Evolutionary conservation across 2,329 filamentous ascomycete genomes (phyloP).

Genomic region (Fusarium clavum): DNA sequence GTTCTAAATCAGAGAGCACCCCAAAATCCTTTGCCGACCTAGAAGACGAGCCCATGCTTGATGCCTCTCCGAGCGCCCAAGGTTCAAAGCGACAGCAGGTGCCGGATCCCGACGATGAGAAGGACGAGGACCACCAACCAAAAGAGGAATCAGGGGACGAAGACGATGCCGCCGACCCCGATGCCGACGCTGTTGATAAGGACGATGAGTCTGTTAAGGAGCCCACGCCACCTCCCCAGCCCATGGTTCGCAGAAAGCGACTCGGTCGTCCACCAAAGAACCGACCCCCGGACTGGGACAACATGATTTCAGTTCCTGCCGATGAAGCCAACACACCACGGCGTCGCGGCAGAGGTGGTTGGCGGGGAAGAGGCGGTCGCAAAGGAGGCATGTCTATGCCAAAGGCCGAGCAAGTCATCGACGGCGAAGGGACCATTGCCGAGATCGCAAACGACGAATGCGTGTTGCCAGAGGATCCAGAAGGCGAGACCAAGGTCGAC

Average conservation of each 20-base stretch:
- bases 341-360: conserved; percentile 75
- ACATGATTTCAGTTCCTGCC: conserved; percentile 66
- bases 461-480: conserved; percentile 84
- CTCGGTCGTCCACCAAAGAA: conserved; percentile 91
- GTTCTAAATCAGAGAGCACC: conserved; percentile 54
- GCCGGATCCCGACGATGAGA: conserved; percentile 51
- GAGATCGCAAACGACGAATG: conserved; percentile 94
- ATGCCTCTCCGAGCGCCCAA: conserved; percentile 47
- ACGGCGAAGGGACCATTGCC: conserved; percentile 92
- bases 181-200: conserved; percentile 46
- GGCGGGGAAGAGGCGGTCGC: conserved; percentile 74
- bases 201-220: conserved; percentile 62
- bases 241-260: conserved; percentile 78
- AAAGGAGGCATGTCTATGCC: conserved; percentile 78
- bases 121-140: conserved; percentile 62
- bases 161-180: conserved; percentile 49
- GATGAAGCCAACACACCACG: conserved; percentile 70
- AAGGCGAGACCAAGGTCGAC: conserved; percentile 94
- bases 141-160: conserved; percentile 64
- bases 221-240: conserved; percentile 67
- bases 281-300: conserved; percentile 81
- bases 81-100: conserved; percentile 58
- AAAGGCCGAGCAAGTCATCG: conserved; percentile 84
- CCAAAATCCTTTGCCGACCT: conserved; percentile 56
- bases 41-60: conserved; percentile 52